Base-by-base conservation (phyloP, 2,329 filamentous ascomycete species). In the Escovopsis sp. region DNA sequence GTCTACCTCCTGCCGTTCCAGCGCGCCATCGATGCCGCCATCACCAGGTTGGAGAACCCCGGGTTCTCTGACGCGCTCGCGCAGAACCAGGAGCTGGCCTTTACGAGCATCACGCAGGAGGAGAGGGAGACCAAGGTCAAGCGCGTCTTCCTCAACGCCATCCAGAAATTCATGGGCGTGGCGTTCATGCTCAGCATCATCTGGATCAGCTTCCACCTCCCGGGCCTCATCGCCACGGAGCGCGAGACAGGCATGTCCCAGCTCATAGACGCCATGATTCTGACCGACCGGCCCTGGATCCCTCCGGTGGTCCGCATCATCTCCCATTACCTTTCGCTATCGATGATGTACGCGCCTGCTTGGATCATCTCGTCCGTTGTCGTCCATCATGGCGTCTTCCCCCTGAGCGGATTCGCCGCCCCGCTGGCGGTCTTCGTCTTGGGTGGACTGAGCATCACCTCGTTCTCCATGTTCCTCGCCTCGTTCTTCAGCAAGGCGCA, bases 231-330 rank as follows among this genome's bases (percentile, higher is more conserved):
- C 57, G 87, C 88, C 7, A 77, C 79, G 2, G 88, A 95, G 61
- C 71, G 88, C 43, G 88, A 95, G 63, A 68, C 78, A 13, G 88
- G 87, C 44, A 91, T 94, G 73, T 84, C 84, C 5, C 84, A 87
- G 47, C 68, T 95, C 25, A 76, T 95, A 35, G 88, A 95, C 60
- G 81, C 85, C 42, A 94, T 94, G 85, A 88, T 91, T 69, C 81
- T 84, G 1, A 84, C 84, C 42, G 70, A 71, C 42, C 71, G 71
- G 39, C 67, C 74, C 35, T 93, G 85, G 84, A 71, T 85, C 53
- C 78, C 82, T 9, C 84, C 89, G 60, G 74, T 77, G 16, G 80
- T 82, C 2, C 73, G 88, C n/a, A 69, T 94, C 12, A 55, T 88
- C 8, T 79, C 87, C 0, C 80, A 87, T 46, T 85, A 94, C 55